Percentiles rank a stretch among this genome's conserved stretches.
Conservation (phyloP, 176 grass and related monocot species). For the Ampelocalamus luodianensis region DNA sequence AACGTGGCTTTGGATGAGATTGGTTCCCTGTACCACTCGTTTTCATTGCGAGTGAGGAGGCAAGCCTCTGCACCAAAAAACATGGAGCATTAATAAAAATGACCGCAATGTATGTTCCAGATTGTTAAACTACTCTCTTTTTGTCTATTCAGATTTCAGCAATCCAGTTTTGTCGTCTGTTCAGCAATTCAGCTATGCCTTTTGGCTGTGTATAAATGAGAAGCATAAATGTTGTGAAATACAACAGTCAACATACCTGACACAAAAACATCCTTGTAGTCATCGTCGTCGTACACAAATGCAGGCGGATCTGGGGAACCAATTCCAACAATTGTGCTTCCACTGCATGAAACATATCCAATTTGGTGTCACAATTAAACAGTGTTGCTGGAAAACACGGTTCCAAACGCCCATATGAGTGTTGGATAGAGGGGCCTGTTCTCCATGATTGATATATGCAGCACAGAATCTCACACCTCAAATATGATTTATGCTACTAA, state of each 20-base stretch:
- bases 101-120: neutral
- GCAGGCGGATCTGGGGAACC: constrained; percentile 92
- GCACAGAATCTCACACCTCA: neutral
- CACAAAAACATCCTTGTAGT: constrained; percentile 92
- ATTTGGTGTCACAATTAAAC: neutral
- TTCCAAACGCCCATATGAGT: neutral
- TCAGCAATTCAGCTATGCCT: neutral
- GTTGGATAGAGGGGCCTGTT: neutral
- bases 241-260: constrained; percentile 67
- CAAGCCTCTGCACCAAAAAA: constrained; percentile 66
- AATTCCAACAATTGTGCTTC: constrained; percentile 91
- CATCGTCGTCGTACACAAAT: constrained; percentile 87
- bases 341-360: constrained; percentile 59
- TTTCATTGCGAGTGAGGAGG: constrained; percentile 79
- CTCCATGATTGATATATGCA: neutral
- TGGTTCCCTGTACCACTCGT: constrained; percentile 92
- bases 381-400: neutral
- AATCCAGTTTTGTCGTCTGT: neutral
- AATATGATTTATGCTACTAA: neutral
- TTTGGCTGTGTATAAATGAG: neutral
- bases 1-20: constrained; percentile 55
- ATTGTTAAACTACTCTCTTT: neutral
- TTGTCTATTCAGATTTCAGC: neutral
- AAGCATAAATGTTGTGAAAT: neutral
- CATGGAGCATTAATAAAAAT: constrained; percentile 1